Evolutionary conservation across 1,284 basidiomycete genomes (phyloP).

Genomic region (Nidula niveotomentosa): DNA sequence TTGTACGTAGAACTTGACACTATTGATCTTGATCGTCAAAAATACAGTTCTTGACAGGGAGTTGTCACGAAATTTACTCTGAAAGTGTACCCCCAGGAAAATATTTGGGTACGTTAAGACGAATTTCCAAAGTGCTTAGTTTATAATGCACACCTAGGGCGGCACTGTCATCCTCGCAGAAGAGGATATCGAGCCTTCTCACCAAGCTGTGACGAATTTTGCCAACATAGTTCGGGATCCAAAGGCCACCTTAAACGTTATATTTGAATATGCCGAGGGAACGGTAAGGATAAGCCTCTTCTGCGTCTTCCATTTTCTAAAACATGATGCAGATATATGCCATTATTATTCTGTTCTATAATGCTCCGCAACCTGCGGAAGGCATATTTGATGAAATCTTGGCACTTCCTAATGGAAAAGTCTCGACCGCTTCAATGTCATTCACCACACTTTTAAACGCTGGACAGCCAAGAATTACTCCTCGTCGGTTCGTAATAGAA

Average conservation of each 20-base stretch:
- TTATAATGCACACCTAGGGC: no score
- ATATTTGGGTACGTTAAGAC: no score
- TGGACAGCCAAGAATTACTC: background rate
- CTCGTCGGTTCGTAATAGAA: no score
- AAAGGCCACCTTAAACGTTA: slow-evolving; percentile 56
- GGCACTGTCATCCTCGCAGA: slow-evolving; percentile 45
- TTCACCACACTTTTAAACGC: slow-evolving; percentile 37
- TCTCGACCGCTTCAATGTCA: background rate
- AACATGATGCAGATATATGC: slow-evolving; percentile 27
- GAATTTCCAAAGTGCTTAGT: no score
- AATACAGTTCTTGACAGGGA: no score
- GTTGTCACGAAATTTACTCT: slow-evolving; percentile 1
- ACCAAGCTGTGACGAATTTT: slow-evolving; percentile 48
- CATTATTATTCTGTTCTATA: slow-evolving; percentile 48
- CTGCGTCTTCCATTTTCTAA: no score
- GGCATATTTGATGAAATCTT: slow-evolving; percentile 51
- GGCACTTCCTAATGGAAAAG: slow-evolving; percentile 24
- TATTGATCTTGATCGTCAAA: no score
- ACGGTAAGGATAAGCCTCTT: no score
- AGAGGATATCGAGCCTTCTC: slow-evolving; percentile 26
- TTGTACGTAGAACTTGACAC: no score
- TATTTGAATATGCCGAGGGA: slow-evolving; percentile 47
- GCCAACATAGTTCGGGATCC: slow-evolving; percentile 46
- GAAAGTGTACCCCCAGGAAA: background rate
- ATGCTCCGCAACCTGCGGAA: slow-evolving; percentile 37